A percentile compares a stretch with the other conserved stretches of the same genome.
phyloP scores from a whole-genome alignment of 2,329 filamentous ascomycete species.

The Colletotrichum tropicale region DNA sequence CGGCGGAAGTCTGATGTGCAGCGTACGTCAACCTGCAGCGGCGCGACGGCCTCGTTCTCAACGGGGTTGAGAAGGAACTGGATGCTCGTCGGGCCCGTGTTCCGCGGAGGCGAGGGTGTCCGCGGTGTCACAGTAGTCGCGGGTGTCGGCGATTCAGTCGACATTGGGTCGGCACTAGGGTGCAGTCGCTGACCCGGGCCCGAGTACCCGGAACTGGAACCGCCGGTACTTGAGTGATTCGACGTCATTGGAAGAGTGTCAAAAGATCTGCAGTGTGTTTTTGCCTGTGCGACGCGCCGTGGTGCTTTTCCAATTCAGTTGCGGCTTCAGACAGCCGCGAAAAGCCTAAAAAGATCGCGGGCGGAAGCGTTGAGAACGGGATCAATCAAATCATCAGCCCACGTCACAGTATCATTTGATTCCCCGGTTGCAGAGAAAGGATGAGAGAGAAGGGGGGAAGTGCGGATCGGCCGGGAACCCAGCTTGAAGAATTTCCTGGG shows the following conservation, averaged over 20 bases:
- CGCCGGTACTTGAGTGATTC: not conserved
- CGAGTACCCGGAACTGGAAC: conserved; percentile 7
- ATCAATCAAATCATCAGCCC: not conserved
- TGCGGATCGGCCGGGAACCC: conserved; percentile 4
- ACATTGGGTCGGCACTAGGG: not conserved
- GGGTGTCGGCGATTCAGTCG: not conserved
- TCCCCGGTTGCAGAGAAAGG: not conserved
- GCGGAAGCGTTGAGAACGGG: not conserved
- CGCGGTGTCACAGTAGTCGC: not conserved
- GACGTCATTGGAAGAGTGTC: not conserved
- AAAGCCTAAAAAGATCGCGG: not conserved
- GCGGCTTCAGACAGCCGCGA: not conserved
- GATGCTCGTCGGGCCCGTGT: not conserved
- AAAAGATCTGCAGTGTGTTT: not conserved
- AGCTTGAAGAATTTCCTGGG: not conserved
- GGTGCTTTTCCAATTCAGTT: not conserved
- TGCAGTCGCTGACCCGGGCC: not conserved
- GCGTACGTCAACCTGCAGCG: conserved; percentile 29
- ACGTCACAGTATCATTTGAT: not conserved
- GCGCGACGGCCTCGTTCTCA: conserved; percentile 22
- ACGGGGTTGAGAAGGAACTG: conserved; percentile 21
- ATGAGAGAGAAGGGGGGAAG: not conserved
- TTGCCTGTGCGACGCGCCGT: not conserved
- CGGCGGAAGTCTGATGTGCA: not conserved
- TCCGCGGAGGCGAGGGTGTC: not conserved